These are phyloP conservation scores for Geotrichum carabidarum DNA, from an alignment of 1,139 yeast genomes.

Conservation along the genomic window DNA sequence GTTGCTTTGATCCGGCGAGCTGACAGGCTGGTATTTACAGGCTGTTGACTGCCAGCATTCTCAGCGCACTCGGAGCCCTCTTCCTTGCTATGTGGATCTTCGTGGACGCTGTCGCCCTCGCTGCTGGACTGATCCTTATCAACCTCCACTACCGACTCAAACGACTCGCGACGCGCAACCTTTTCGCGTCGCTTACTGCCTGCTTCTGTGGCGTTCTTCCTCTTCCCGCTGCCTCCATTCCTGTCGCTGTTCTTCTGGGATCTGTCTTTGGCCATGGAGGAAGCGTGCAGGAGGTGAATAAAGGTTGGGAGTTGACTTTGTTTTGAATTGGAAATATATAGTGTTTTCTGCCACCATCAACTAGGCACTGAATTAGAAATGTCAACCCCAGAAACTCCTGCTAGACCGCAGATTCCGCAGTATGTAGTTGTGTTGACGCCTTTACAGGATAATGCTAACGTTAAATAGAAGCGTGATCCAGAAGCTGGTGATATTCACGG, in stretches of 20 bases:
- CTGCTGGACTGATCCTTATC: neutral
- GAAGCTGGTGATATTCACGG: constrained; percentile 81
- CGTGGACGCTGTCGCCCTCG: neutral
- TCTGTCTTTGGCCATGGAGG: neutral
- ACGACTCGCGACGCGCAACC: no score
- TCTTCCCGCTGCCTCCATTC: neutral
- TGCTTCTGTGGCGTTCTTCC: neutral
- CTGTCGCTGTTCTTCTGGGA: neutral
- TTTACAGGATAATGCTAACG: neutral
- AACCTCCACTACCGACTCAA: neutral
- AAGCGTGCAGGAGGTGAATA: no score
- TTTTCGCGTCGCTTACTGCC: neutral
- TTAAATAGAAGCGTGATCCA: constrained; percentile 53
- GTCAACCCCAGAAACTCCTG: neutral
- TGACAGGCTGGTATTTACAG: constrained; percentile 16
- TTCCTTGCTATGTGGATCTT: neutral
- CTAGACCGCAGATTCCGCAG: constrained; percentile 16
- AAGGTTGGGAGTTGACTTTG: neutral
- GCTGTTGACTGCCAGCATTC: neutral
- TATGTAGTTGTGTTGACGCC: neutral
- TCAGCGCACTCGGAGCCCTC: neutral
- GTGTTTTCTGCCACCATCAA: neutral
- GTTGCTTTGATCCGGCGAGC: constrained; percentile 20
- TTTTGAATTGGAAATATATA: neutral
- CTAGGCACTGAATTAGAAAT: neutral